Conservation (phyloP, 2,329 filamentous ascomycete genomes). For the Aspergillus sp. region DNA sequence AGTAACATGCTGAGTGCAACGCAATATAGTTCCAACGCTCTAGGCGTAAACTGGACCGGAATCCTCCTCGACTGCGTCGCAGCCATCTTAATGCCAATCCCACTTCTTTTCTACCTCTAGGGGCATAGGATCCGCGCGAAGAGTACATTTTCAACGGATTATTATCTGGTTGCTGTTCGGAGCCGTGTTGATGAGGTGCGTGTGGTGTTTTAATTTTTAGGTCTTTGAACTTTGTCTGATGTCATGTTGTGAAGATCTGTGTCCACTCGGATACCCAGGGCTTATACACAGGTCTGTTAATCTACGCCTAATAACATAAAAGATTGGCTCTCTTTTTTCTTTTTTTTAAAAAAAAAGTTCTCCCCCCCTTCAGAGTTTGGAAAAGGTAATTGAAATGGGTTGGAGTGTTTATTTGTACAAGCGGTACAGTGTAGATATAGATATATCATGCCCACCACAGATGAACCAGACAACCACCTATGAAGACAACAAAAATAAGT, state of each 20-base stretch:
- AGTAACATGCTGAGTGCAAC: constrained; percentile 33
- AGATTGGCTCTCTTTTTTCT: too few relatives aligned
- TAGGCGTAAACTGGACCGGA: constrained; percentile 23
- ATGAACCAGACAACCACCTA: too few relatives aligned
- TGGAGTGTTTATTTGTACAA: too few relatives aligned
- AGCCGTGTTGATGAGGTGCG: constrained; percentile 6
- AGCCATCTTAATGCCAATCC: constrained; percentile 24
- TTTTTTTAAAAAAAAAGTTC: too few relatives aligned
- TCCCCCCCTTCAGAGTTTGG: too few relatives aligned
- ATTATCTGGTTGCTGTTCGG: constrained; percentile 12
- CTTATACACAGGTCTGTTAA: too few relatives aligned
- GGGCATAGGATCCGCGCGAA: constrained; percentile 25
- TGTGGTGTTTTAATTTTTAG: neutral
- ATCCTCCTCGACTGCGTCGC: constrained; percentile 25
- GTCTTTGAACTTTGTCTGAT: neutral
- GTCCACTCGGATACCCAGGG: too few relatives aligned
- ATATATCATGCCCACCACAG: too few relatives aligned
- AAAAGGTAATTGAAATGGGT: too few relatives aligned
- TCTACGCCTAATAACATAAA: too few relatives aligned
- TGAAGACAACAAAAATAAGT: too few relatives aligned
- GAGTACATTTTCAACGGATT: constrained; percentile 29
- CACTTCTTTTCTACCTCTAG: constrained; percentile 28
- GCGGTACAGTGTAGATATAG: too few relatives aligned
- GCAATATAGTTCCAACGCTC: constrained; percentile 4
- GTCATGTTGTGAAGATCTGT: neutral